Evolutionary conservation across 2,329 filamentous ascomycete genomes (phyloP), one percentile per base, ranked within the genome.

Genomic region (Neocucurbitaria cava): DNA sequence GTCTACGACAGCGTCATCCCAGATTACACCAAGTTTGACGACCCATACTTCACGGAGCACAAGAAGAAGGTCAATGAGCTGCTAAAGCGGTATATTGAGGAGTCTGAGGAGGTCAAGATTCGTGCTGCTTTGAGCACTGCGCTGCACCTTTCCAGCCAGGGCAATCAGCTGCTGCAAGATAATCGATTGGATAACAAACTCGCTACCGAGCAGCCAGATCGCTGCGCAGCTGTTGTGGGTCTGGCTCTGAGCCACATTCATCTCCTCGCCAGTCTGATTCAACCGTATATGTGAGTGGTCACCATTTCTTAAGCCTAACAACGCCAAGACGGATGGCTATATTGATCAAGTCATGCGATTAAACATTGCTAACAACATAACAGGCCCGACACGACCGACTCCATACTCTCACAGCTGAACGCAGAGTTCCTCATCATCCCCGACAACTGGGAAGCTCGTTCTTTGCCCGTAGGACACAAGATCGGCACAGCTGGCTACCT

Each of bases 221-320:
- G 81, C 24, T 85, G 83, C 52, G 85, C 85, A 10, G 83, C 85
- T 5, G 85, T 88, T 18, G 84, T 96, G 49, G 89, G 91, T 50
- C 81, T 92, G n/a, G 91, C 89, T 1, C 81, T 96, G 56, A 96
- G 96, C 78, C 85, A 93, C 61, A 87, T 94, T 49, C 87, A 94
- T 70, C 87, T 97, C 28, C 83, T 96, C 43, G 90, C 92, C 20
- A 88, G 86, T 49, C 79, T 96, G 39, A 85, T 93, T 52, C 86
- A 87, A 47, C 93, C 93, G 0, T 97, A 94, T 78, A 91, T 97
- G 82, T 74, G 59, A 68, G 70, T 63, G 2, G 7, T 44, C 24
- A 9, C 15, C 24, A n/a, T 23, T 2, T 30, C 47, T 31, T 8
- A 11, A 40, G 24, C 11, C 23, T 24, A 4, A 38, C 35, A 18